Evolutionary conservation across 768 basidiomycete genomes (phyloP).

Genomic region (Boletus bicolor): DNA sequence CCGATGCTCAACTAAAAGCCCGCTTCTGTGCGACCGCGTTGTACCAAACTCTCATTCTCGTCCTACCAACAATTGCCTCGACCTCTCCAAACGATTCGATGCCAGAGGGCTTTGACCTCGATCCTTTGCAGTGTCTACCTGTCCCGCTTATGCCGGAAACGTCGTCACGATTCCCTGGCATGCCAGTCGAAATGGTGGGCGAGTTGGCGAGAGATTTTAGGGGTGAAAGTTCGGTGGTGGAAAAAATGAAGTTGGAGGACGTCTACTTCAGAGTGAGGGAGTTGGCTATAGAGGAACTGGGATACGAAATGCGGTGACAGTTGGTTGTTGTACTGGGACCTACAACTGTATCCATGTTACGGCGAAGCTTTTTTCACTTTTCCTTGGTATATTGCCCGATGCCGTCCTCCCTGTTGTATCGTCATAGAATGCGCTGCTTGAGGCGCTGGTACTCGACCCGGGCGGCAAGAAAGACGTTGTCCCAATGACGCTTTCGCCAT

Average conservation of each 20-base stretch:
- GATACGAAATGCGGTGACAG: conserved; percentile 32
- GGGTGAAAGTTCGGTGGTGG: conserved; percentile 56
- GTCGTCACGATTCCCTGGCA: conserved; percentile 68
- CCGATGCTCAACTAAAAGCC: conserved; percentile 71
- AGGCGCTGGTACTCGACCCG: conserved; percentile 52
- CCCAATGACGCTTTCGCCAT: conserved; percentile 63
- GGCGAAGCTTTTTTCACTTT: not conserved
- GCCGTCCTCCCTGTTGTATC: not conserved
- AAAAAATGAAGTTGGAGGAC: conserved; percentile 52
- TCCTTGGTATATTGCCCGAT: not conserved
- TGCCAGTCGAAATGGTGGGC: conserved; percentile 62
- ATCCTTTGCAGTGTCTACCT: conserved; percentile 56
- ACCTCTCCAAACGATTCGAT: conserved; percentile 31
- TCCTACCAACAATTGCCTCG: conserved; percentile 36
- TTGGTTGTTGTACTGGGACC: not conserved
- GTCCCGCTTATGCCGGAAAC: conserved; percentile 61
- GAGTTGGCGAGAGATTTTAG: conserved; percentile 58
- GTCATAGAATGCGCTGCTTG: conserved; percentile 30
- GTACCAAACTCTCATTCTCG: conserved; percentile 58
- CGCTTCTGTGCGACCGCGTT: conserved; percentile 74
- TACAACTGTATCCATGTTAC: not conserved
- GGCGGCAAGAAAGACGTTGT: conserved; percentile 54
- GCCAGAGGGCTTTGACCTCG: conserved; percentile 48
- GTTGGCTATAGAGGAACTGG: conserved; percentile 51
- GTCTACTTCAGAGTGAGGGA: conserved; percentile 63